Percentiles rank a stretch among this genome's conserved stretches.
These are phyloP conservation scores for Xylariaceae sp. DNA, from an alignment of 2,329 filamentous ascomycete species.

Conservation along the genomic window DNA sequence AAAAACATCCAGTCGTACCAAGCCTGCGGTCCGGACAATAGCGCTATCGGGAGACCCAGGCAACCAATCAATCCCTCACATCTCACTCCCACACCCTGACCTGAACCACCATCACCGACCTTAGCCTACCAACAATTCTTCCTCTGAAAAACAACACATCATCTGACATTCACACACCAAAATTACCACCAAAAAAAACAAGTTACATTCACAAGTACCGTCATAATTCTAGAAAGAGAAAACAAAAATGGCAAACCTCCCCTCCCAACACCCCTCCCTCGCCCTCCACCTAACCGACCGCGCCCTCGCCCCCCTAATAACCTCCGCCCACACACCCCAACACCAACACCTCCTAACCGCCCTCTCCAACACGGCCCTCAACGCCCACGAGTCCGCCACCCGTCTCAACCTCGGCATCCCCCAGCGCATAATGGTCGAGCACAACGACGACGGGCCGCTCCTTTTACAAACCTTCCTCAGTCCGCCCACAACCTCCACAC, in stretches of 20 bases:
- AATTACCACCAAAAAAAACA: too few species aligned
- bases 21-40: neutral
- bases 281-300: constrained; percentile 54
- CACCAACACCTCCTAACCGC: constrained; percentile 47
- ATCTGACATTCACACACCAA: neutral
- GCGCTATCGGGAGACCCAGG: neutral
- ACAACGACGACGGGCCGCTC: constrained; percentile 33
- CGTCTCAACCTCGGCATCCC: constrained; percentile 50
- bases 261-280: constrained; percentile 46
- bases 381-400: constrained; percentile 47
- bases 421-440: constrained; percentile 55
- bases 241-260: constrained; percentile 38
- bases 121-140: neutral
- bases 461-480: constrained; percentile 13
- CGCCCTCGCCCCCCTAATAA: constrained; percentile 52
- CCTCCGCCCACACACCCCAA: constrained; percentile 39
- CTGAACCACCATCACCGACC: neutral
- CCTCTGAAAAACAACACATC: neutral
- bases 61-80: neutral
- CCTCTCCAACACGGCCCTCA: constrained; percentile 49
- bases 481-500: neutral
- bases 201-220: too few species aligned
- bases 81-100: neutral
- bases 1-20: too few species aligned
- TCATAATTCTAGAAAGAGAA: too few species aligned